Percentiles rank a stretch among this genome's conserved stretches.
Conservation (phyloP, 306 rosid genomes). For the Lithocarpus polystachyus region DNA sequence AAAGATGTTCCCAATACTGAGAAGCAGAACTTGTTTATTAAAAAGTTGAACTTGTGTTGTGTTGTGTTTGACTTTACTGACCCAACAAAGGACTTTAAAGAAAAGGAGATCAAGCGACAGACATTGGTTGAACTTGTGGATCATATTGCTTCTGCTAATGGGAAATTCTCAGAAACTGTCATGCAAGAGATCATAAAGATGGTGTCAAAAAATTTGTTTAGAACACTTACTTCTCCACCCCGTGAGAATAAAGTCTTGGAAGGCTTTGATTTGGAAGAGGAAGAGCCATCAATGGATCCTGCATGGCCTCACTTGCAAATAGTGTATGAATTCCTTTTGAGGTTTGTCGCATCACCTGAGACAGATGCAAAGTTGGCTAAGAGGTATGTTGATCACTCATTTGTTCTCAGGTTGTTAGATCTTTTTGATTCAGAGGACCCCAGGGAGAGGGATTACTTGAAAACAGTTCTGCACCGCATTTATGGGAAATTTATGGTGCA, state of each 20-base stretch:
- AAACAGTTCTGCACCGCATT: slow-evolving; percentile 92
- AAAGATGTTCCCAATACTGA: slow-evolving; percentile 83
- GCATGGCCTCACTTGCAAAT: slow-evolving; percentile 93
- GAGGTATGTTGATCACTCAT: slow-evolving; percentile 89
- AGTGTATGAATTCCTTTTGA: slow-evolving; percentile 79
- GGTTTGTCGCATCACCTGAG: slow-evolving; percentile 90
- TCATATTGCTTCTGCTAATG: slow-evolving; percentile 71
- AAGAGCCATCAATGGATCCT: slow-evolving; percentile 97
- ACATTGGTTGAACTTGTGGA: slow-evolving; percentile 90
- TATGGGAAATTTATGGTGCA: slow-evolving; percentile 99
- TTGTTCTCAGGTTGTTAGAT: slow-evolving; percentile 80
- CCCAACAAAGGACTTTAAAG: slow-evolving; percentile 72
- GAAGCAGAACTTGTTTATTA: slow-evolving; percentile 74
- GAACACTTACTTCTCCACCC: slow-evolving; percentile 74
- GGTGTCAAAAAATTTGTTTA: slow-evolving; percentile 78
- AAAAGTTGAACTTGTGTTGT: slow-evolving; percentile 85
- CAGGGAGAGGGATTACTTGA: slow-evolving; percentile 92
- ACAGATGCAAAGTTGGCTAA: slow-evolving; percentile 96
- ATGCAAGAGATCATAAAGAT: slow-evolving; percentile 78
- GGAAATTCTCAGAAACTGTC: slow-evolving; percentile 72
- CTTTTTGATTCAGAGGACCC: slow-evolving; percentile 98
- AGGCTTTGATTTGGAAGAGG: slow-evolving; percentile 88
- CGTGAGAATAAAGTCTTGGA: slow-evolving; percentile 74
- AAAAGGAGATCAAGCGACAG: slow-evolving; percentile 88
- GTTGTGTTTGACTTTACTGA: slow-evolving; percentile 75